Evolutionary conservation across 768 basidiomycete species (phyloP).

Genomic region (Panaeolus cyanescens): DNA sequence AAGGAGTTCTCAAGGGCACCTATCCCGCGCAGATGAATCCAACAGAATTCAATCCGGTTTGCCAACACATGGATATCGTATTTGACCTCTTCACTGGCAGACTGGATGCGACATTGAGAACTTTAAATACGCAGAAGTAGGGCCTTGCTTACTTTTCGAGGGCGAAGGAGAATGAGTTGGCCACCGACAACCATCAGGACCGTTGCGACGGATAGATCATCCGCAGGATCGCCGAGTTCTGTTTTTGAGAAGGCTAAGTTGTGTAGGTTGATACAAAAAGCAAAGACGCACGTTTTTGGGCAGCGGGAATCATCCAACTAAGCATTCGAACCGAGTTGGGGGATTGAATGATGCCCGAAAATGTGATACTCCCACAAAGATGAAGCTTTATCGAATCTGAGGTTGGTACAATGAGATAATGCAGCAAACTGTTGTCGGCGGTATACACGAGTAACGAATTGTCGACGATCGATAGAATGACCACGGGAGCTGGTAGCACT

Average conservation of each 20-base stretch:
- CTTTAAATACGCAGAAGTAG: not conserved
- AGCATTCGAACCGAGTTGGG: slow-evolving; percentile 85
- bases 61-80: slow-evolving; percentile 98
- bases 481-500: slow-evolving; percentile 70
- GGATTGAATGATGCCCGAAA: slow-evolving; percentile 83
- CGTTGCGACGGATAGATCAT: slow-evolving; percentile 91
- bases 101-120: slow-evolving; percentile 38
- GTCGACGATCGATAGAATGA: slow-evolving; percentile 90
- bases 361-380: slow-evolving; percentile 93
- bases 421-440: slow-evolving; percentile 88
- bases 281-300: slow-evolving; percentile 80
- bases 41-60: slow-evolving; percentile 97
- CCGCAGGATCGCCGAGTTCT: slow-evolving; percentile 94
- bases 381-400: slow-evolving; percentile 82
- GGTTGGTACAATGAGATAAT: slow-evolving; percentile 89
- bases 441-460: slow-evolving; percentile 95
- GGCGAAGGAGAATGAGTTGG: slow-evolving; percentile 84
- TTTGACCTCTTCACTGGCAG: slow-evolving; percentile 84
- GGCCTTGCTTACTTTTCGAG: slow-evolving; percentile 65
- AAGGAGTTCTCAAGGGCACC: slow-evolving; percentile 94
- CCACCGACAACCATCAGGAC: slow-evolving; percentile 96
- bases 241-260: slow-evolving; percentile 11
- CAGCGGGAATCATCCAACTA: slow-evolving; percentile 95
- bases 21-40: slow-evolving; percentile 96
- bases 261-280: not conserved